These are phyloP conservation scores for Aspergillus sp. DNA, from an alignment of 2,329 filamentous ascomycete species.

Conservation along the genomic window DNA sequence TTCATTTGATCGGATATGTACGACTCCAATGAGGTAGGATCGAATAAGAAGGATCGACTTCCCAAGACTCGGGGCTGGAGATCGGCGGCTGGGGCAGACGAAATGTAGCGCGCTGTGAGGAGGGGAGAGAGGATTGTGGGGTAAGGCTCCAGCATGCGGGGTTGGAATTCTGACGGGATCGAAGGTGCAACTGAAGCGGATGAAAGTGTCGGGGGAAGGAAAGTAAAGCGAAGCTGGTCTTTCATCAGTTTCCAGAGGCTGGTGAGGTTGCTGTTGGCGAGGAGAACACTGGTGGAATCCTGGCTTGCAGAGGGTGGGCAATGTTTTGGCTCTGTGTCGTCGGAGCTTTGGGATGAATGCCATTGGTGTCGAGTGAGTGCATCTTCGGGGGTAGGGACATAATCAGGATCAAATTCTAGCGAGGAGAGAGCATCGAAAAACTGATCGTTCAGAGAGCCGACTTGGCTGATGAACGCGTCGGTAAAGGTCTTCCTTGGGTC, in stretches of 20 bases:
- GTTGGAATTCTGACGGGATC: slow-evolving; percentile 34
- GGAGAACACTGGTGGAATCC: slow-evolving; percentile 52
- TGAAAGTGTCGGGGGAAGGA: slow-evolving; percentile 28
- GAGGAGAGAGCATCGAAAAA: slow-evolving; percentile 53
- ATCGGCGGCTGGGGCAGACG: slow-evolving; percentile 30
- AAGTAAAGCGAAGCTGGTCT: slow-evolving; percentile 56
- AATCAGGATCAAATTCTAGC: slow-evolving; percentile 29
- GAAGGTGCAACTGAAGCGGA: slow-evolving; percentile 25
- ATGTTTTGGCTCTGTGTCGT: slow-evolving; percentile 7
- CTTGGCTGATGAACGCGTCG: slow-evolving; percentile 73
- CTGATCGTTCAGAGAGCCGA: slow-evolving; percentile 67
- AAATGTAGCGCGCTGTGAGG: slow-evolving; percentile 45
- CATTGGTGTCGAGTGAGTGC: slow-evolving; percentile 8
- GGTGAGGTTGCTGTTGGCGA: slow-evolving; percentile 59
- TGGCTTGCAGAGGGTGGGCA: slow-evolving; percentile 33
- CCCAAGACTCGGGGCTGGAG: slow-evolving; percentile 46
- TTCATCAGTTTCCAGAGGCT: slow-evolving; percentile 65
- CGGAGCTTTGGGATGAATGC: slow-evolving; percentile 3
- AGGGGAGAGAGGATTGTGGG: slow-evolving; percentile 45
- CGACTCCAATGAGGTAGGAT: slow-evolving; percentile 59
- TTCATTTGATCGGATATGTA: slow-evolving; percentile 70
- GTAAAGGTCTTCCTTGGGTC: slow-evolving; percentile 68
- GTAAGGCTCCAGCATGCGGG: slow-evolving; percentile 34
- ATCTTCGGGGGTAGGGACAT: slow-evolving; percentile 26
- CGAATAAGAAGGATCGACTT: slow-evolving; percentile 64